These are phyloP conservation scores for Calonectria naviculata DNA, from an alignment of 2,329 filamentous ascomycete species.

Conservation along the genomic window DNA sequence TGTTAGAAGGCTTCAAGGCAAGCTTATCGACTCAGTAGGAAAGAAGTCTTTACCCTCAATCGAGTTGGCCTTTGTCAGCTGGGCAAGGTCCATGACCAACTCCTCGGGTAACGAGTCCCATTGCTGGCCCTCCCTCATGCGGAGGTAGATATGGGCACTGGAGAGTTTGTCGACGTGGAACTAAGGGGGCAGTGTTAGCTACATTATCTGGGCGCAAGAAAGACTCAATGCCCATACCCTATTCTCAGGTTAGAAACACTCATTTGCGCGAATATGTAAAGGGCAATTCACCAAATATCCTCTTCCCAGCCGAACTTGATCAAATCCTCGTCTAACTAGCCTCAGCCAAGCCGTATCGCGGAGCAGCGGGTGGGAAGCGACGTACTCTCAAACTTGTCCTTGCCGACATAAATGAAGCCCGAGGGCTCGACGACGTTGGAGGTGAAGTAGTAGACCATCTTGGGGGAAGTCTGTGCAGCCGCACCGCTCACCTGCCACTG, in stretches of 20 bases:
- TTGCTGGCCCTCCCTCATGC: slow-evolving; percentile 78
- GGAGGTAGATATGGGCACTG: slow-evolving; percentile 95
- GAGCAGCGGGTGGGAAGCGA: slow-evolving; percentile 25
- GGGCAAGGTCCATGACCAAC: slow-evolving; percentile 88
- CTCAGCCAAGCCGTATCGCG: slow-evolving; percentile 29
- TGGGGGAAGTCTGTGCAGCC: not conserved
- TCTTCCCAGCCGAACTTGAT: slow-evolving; percentile 96
- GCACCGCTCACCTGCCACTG: not conserved
- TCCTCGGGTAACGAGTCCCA: slow-evolving; percentile 86
- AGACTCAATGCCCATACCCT: slow-evolving; percentile 32
- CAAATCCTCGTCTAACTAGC: slow-evolving; percentile 84
- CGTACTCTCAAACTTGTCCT: slow-evolving; percentile 99
- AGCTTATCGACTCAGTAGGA: slow-evolving; percentile 2
- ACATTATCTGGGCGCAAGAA: not conserved
- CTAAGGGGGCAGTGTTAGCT: slow-evolving; percentile 55
- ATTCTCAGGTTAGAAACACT: slow-evolving; percentile 17
- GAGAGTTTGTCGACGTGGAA: slow-evolving; percentile 99
- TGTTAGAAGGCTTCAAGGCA: not conserved
- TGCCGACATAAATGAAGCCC: slow-evolving; percentile 94
- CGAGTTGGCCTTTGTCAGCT: slow-evolving; percentile 98
- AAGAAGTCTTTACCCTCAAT: slow-evolving; percentile 78
- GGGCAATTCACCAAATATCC: slow-evolving; percentile 82
- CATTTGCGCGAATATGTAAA: not conserved
- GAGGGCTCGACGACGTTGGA: slow-evolving; percentile 85
- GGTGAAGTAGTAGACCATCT: slow-evolving; percentile 97